Conservation (phyloP, 805 yeast genomes). For the Schizosaccharomyces cryophilus region DNA sequence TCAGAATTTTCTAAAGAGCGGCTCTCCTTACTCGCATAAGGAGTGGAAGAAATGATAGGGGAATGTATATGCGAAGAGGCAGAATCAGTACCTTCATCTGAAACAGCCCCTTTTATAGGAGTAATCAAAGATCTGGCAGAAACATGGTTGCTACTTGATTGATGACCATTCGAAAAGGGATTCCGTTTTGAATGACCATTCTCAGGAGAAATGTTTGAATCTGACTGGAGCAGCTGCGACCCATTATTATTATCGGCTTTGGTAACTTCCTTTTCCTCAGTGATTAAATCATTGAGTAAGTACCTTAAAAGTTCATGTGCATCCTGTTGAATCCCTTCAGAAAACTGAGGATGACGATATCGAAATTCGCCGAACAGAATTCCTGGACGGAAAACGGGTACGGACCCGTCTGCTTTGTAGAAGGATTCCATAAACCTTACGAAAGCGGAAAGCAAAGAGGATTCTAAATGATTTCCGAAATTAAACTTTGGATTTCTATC, state of each 20-base stretch:
- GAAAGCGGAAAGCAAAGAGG: not conserved
- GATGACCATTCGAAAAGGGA: no score
- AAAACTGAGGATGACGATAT: not conserved
- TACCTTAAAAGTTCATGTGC: conserved; percentile 3
- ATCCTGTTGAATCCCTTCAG: not conserved
- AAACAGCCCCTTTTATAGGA: no score
- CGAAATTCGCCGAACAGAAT: not conserved
- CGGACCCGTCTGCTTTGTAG: not conserved
- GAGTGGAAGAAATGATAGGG: no score
- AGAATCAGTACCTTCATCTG: no score
- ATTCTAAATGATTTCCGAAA: not conserved
- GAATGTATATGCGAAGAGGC: no score
- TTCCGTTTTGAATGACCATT: no score
- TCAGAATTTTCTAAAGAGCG: no score
- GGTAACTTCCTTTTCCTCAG: not conserved
- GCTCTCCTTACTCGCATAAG: no score
- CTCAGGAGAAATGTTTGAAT: not conserved
- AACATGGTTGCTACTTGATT: no score
- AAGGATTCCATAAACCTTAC: not conserved
- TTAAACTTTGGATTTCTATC: not conserved
- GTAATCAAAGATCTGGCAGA: no score
- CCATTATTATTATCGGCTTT: not conserved
- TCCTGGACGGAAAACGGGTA: not conserved
- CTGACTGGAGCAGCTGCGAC: not conserved
- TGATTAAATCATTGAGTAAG: not conserved